Evolutionary conservation across 108 stramenopile genomes (phyloP).

Genomic region (Fragilariopsis cylindrus): DNA sequence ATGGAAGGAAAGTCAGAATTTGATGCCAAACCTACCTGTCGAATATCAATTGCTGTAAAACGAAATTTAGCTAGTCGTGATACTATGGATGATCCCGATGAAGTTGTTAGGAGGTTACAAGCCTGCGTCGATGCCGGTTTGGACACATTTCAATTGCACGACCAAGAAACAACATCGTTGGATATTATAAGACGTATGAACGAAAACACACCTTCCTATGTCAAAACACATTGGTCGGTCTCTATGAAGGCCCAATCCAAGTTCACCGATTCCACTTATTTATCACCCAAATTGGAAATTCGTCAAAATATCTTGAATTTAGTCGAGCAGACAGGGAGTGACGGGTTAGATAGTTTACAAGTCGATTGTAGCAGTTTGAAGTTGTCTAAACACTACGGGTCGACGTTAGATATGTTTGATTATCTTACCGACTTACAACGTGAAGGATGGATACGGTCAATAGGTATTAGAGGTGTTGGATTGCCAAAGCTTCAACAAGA

Average conservation of each 20-base stretch:
- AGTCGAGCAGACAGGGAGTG: conserved; percentile 21
- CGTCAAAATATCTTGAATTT: conserved; percentile 26
- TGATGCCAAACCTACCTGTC: conserved; percentile 39
- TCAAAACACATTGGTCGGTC: conserved; percentile 42
- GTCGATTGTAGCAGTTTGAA: conserved; percentile 1
- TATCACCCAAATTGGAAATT: conserved; percentile 6
- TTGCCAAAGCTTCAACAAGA: not conserved
- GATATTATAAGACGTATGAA: conserved; percentile 40
- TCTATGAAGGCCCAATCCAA: conserved; percentile 1
- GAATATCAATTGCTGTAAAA: conserved; percentile 25
- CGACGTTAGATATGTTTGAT: conserved; percentile 63
- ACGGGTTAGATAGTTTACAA: conserved; percentile 29
- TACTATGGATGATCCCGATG: conserved; percentile 6
- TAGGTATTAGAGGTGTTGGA: conserved; percentile 23
- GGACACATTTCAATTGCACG: conserved; percentile 45
- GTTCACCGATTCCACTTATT: not conserved
- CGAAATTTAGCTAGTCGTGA: not conserved
- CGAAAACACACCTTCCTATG: conserved; percentile 50
- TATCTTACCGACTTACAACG: conserved; percentile 59
- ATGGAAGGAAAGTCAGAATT: conserved; percentile 19
- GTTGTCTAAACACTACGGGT: conserved; percentile 39
- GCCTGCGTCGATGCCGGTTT: conserved; percentile 70
- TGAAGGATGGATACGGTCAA: conserved; percentile 66
- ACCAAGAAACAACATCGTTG: conserved; percentile 31
- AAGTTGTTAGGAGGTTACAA: conserved; percentile 35